phyloP scores from a whole-genome alignment of 1,284 basidiomycete species.

The Ceratobasidium theobromae region DNA sequence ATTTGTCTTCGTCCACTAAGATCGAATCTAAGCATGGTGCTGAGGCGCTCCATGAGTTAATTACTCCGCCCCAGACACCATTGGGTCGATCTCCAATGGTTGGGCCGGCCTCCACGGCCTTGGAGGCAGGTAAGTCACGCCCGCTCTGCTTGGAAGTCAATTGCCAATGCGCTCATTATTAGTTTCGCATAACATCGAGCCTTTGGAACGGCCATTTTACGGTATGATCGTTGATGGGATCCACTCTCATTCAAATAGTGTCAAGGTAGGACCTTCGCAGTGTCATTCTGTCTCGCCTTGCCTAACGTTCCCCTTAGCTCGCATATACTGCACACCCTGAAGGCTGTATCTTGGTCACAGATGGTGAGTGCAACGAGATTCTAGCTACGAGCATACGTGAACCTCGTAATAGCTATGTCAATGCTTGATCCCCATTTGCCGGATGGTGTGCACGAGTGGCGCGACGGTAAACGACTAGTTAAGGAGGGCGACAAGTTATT shows the following conservation, averaged over 20 bases:
- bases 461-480: constrained; percentile 72
- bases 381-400: background rate
- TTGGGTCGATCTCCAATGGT: constrained; percentile 36
- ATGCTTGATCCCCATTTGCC: constrained; percentile 81
- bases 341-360: constrained; percentile 85
- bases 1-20: constrained; percentile 39
- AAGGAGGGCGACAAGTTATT: constrained; percentile 82
- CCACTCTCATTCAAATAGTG: constrained; percentile 87
- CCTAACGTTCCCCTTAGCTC: constrained; percentile 51
- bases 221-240: constrained; percentile 90
- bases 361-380: constrained; percentile 56
- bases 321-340: constrained; percentile 81
- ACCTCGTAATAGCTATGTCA: constrained; percentile 63
- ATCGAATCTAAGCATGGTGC: constrained; percentile 41
- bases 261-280: constrained; percentile 57
- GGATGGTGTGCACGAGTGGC: constrained; percentile 86
- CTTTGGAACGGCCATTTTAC: constrained; percentile 74
- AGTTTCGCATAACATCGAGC: constrained; percentile 4
- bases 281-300: background rate
- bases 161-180: constrained; percentile 14
- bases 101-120: background rate
- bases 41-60: constrained; percentile 65
- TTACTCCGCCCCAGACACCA: constrained; percentile 63
- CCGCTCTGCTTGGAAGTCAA: background rate
- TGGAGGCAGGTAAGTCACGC: background rate